Conservation (phyloP, 2,329 filamentous ascomycete species). For the Clonostachys chloroleuca region DNA sequence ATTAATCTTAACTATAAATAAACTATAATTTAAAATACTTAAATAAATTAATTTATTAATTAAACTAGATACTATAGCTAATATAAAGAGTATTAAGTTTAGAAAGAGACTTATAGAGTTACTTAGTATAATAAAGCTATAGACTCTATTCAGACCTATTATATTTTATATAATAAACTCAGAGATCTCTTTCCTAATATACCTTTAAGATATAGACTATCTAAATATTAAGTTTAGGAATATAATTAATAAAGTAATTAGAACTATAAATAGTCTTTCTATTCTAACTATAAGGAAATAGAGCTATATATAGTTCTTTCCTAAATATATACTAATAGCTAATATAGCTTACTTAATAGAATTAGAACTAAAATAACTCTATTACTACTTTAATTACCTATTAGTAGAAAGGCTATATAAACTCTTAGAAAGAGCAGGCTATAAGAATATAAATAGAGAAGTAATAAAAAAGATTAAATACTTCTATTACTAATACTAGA, state of each 20-base stretch:
- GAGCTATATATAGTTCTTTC: neutral
- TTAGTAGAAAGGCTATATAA: neutral
- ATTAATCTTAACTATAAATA: no score
- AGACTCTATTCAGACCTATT: neutral
- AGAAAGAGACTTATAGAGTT: no score
- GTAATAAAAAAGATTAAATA: neutral
- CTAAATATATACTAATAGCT: neutral
- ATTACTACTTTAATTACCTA: neutral
- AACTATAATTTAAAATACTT: no score
- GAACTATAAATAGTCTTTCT: neutral
- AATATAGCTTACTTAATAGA: neutral
- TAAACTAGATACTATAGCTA: no score
- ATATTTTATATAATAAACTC: neutral
- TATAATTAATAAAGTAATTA: neutral
- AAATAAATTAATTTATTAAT: no score
- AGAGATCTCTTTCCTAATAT: neutral
- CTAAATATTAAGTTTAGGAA: neutral
- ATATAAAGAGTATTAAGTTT: no score
- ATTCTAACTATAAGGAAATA: neutral
- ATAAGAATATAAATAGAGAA: neutral
- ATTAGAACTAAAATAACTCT: neutral
- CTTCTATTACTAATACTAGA: neutral
- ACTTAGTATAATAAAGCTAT: no score
- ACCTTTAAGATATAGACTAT: neutral
- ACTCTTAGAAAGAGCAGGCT: neutral